Conservation (phyloP, 2,329 filamentous ascomycete species). For the Xylaria multiplex region DNA sequence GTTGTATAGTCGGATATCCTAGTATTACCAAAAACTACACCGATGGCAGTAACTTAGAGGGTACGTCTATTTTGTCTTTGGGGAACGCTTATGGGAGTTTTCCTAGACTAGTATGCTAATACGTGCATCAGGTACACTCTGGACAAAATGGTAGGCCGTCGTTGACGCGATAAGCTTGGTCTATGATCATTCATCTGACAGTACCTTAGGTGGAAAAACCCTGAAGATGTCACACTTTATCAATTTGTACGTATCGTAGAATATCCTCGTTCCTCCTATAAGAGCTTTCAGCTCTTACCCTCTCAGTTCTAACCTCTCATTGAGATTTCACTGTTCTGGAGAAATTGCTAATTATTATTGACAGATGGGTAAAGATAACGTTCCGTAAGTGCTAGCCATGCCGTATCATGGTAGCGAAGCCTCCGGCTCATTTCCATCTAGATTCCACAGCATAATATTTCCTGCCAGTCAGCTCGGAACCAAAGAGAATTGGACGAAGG, state of each 20-base stretch:
- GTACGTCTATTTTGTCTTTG: background rate
- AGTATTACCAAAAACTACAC: constrained; percentile 91
- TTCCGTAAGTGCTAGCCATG: constrained; percentile 46
- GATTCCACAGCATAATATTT: constrained; percentile 90
- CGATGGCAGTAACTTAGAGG: constrained; percentile 53
- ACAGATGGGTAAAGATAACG: constrained; percentile 81
- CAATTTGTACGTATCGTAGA: constrained; percentile 67
- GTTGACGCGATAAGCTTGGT: background rate
- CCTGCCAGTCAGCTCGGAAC: constrained; percentile 88
- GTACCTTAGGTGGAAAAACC: constrained; percentile 80
- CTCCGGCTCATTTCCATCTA: constrained; percentile 15
- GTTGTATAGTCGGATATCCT: constrained; percentile 79
- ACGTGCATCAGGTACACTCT: background rate
- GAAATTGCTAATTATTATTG: background rate
- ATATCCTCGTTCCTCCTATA: background rate
- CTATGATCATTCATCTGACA: background rate
- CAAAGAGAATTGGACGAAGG: constrained; percentile 85
- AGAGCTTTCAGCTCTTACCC: background rate
- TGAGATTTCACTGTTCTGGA: background rate
- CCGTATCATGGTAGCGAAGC: no score
- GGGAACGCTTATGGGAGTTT: background rate
- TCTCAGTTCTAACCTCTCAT: no score
- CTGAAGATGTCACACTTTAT: constrained; percentile 86
- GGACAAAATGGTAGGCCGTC: constrained; percentile 9
- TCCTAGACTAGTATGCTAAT: background rate